Evolutionary conservation across 2,329 filamentous ascomycete genomes (phyloP).

Genomic region (Verticillium isaacii): DNA sequence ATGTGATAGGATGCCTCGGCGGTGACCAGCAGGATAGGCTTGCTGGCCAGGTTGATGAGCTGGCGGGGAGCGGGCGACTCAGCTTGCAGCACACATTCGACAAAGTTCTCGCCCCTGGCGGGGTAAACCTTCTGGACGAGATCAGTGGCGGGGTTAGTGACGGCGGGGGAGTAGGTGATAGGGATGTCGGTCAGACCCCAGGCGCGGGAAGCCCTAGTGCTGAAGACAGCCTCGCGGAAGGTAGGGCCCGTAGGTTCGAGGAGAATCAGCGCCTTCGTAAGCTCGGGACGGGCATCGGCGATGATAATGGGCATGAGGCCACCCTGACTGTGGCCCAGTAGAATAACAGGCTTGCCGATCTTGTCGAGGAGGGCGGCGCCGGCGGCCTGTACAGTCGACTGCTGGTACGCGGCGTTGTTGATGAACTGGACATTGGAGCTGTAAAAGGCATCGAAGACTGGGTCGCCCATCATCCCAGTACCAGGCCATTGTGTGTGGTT

Average conservation of each 20-base stretch:
- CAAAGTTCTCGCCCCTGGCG: constrained; percentile 14
- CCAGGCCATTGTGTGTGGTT: constrained; percentile 40
- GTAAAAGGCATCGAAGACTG: constrained; percentile 36
- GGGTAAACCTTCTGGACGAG: constrained; percentile 23
- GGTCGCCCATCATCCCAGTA: constrained; percentile 30
- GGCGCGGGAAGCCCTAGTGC: constrained; percentile 23
- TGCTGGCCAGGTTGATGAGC: constrained; percentile 27
- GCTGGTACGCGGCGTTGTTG: constrained; percentile 24
- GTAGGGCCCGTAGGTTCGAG: constrained; percentile 44
- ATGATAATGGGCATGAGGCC: constrained; percentile 35
- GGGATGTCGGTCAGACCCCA: constrained; percentile 46
- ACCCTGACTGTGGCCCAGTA: constrained; percentile 42
- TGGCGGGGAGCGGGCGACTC: constrained; percentile 25
- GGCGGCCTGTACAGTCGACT: constrained; percentile 30
- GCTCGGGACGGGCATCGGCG: constrained; percentile 33
- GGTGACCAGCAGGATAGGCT: constrained; percentile 34
- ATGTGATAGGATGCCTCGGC: constrained; percentile 38
- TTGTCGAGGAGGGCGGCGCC: constrained; percentile 36
- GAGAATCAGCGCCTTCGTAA: constrained; percentile 34
- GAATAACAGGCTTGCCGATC: constrained; percentile 33
- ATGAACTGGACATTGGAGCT: constrained; percentile 32
- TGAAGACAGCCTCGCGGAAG: constrained; percentile 36
- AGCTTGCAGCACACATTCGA: constrained; percentile 29
- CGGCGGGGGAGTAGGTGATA: constrained; percentile 39
- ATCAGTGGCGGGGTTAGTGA: constrained; percentile 27